Evolutionary conservation across 441 rosid genomes (phyloP).

Genomic region (Adansonia grandidieri): DNA sequence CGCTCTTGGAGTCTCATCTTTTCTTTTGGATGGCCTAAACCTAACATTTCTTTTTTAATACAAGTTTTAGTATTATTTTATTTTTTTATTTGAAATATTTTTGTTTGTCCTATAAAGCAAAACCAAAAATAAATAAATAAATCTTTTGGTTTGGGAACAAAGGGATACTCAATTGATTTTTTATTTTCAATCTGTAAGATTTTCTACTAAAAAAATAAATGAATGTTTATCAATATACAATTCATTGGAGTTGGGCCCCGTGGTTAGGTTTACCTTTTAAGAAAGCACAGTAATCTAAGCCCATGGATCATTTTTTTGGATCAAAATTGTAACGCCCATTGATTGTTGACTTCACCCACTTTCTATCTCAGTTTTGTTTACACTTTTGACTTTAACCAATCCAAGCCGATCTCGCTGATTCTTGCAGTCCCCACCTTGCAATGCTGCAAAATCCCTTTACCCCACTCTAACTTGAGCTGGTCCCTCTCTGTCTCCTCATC

Average conservation of each 20-base stretch:
- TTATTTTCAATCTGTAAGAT: not conserved
- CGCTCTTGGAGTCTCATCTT: no score
- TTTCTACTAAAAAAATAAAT: no score
- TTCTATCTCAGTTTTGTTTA: not conserved
- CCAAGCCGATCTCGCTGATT: not conserved
- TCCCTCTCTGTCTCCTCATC: slow-evolving; percentile 24
- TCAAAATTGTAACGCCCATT: not conserved
- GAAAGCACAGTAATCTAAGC: not conserved
- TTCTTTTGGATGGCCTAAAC: no score
- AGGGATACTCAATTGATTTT: not conserved
- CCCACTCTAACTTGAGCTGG: slow-evolving; percentile 7
- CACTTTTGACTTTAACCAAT: not conserved
- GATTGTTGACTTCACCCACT: not conserved
- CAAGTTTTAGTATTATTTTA: no score
- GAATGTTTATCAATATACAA: no score
- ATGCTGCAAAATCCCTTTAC: slow-evolving; percentile 22
- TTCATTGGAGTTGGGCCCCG: not conserved
- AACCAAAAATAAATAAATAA: no score
- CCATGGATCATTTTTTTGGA: not conserved
- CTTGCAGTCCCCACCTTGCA: not conserved
- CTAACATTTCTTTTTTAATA: no score
- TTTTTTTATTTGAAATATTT: no score
- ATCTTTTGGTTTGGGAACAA: no score
- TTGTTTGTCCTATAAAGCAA: no score
- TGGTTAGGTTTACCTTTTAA: not conserved